Evolutionary conservation across 2,329 filamentous ascomycete genomes (phyloP).

Genomic region (Geosmithia flava): DNA sequence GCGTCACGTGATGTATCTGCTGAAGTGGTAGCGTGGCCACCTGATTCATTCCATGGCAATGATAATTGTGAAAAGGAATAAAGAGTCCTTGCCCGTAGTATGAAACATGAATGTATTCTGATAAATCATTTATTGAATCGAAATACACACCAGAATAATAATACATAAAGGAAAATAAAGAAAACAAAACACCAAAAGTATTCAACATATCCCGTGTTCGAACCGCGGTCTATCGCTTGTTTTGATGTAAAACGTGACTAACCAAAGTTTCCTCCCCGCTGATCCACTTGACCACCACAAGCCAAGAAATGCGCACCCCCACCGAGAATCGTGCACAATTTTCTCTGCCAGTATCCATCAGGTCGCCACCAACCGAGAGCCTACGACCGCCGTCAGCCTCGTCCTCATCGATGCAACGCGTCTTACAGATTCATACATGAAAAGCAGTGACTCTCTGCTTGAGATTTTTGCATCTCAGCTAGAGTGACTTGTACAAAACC

Average conservation of each 20-base stretch:
- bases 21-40: too few relatives aligned
- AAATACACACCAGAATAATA: too few relatives aligned
- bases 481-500: too few relatives aligned
- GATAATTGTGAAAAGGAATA: not conserved
- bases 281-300: constrained; percentile 1
- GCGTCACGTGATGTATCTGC: too few relatives aligned
- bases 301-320: not conserved
- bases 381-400: not conserved
- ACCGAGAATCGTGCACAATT: not conserved
- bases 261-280: not conserved
- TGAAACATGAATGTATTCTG: not conserved
- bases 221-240: not conserved
- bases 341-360: constrained; percentile 1
- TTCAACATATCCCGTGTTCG: not conserved
- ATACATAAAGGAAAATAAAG: not conserved
- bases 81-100: too few relatives aligned
- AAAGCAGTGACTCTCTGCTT: too few relatives aligned
- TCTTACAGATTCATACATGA: not conserved
- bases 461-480: too few relatives aligned
- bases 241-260: not conserved
- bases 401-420: not conserved
- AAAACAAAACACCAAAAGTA: not conserved
- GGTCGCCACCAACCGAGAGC: not conserved
- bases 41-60: too few relatives aligned
- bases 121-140: too few relatives aligned